A percentile compares a stretch with the other conserved stretches of the same genome.
phyloP scores from a whole-genome alignment of 306 rosid genomes.

The Quercus cerris region DNA sequence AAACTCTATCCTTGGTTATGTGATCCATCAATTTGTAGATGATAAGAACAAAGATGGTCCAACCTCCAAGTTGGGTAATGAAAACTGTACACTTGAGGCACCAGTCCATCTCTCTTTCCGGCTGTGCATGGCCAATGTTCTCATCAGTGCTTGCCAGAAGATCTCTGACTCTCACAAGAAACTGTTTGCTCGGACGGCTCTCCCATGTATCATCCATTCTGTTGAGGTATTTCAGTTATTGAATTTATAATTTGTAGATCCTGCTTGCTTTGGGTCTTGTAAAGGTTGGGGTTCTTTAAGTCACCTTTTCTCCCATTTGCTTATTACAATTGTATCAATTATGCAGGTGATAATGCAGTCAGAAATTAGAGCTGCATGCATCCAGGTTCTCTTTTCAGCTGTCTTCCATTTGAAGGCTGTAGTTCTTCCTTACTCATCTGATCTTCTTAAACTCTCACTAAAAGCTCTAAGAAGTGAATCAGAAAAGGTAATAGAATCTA shows the following conservation, averaged over 20 bases:
- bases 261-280: conserved; percentile 1
- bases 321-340: conserved; percentile 27
- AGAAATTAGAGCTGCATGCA: conserved; percentile 80
- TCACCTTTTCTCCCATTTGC: conserved; percentile 12
- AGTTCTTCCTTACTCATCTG: conserved; percentile 54
- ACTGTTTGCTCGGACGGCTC: conserved; percentile 45
- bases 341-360: conserved; percentile 46
- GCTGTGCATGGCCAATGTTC: conserved; percentile 91
- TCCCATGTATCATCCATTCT: conserved; percentile 55
- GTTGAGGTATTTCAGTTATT: conserved; percentile 53
- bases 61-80: conserved; percentile 25
- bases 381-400: conserved; percentile 78
- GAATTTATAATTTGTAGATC: neutral
- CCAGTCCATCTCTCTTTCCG: conserved; percentile 51
- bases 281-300: conserved; percentile 5
- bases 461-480: conserved; percentile 56
- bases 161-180: conserved; percentile 53
- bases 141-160: conserved; percentile 85
- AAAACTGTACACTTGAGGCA: conserved; percentile 11
- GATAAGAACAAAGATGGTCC: conserved; percentile 22
- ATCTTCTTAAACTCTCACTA: conserved; percentile 66
- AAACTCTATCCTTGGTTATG: conserved; percentile 39
- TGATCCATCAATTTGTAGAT: conserved; percentile 38
- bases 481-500: conserved; percentile 52
- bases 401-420: conserved; percentile 76